Percentiles rank a stretch among this genome's conserved stretches.
These are phyloP conservation scores for Spatholobus suberectus DNA, from an alignment of 306 rosid genomes.

Conservation along the genomic window DNA sequence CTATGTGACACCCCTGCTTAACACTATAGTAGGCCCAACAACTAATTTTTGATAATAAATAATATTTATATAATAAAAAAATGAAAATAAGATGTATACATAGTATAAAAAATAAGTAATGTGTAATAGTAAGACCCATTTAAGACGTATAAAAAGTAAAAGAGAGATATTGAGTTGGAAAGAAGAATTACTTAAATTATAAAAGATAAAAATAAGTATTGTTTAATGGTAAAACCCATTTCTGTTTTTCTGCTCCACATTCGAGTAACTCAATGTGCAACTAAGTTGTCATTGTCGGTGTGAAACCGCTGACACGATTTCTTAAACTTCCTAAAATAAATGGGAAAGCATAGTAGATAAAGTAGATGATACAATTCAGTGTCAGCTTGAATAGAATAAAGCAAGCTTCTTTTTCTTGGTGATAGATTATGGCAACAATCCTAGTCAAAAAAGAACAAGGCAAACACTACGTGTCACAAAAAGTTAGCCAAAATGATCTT, in stretches of 20 bases:
- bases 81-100: too few relatives aligned
- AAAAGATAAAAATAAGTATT: too few relatives aligned
- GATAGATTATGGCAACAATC: not conserved
- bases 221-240: too few relatives aligned
- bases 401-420: constrained; percentile 11
- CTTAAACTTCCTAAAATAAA: constrained; percentile 1
- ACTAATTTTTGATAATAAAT: too few relatives aligned
- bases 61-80: too few relatives aligned
- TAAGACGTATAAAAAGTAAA: too few relatives aligned
- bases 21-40: too few relatives aligned
- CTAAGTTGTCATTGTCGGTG: not conserved
- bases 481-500: constrained; percentile 12
- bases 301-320: not conserved
- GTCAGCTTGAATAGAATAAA: constrained; percentile 30
- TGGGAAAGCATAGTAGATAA: constrained; percentile 13
- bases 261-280: not conserved
- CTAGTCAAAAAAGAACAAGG: not conserved
- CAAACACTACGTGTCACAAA: not conserved
- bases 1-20: too few relatives aligned
- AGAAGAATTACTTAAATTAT: too few relatives aligned
- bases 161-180: too few relatives aligned
- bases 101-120: too few relatives aligned
- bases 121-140: too few relatives aligned
- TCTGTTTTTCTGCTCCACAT: not conserved
- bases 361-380: constrained; percentile 6